Conservation (phyloP, 2,329 filamentous ascomycete genomes). For the Beauveria caledonica region DNA sequence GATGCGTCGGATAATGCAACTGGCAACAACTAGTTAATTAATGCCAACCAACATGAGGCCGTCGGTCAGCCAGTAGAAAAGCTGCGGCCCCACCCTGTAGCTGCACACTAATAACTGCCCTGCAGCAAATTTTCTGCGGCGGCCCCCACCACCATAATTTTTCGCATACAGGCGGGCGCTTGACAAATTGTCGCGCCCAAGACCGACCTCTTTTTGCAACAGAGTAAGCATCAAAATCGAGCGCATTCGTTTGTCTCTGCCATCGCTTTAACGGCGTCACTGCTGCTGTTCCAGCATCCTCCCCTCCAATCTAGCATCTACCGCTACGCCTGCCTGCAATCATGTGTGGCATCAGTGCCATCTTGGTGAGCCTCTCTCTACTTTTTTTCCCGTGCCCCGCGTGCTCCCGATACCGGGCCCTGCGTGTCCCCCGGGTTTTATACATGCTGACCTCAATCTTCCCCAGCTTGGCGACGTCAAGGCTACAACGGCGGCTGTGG, state of each 20-base stretch:
- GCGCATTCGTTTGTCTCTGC: neutral
- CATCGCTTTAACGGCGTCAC: constrained; percentile 1
- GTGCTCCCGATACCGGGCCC: constrained; percentile 4
- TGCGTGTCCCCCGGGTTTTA: neutral
- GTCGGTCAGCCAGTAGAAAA: neutral
- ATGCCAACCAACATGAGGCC: neutral
- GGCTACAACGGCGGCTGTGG: constrained; percentile 44
- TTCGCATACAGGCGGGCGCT: constrained; percentile 1
- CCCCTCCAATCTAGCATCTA: neutral
- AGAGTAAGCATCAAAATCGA: neutral
- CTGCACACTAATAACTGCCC: neutral
- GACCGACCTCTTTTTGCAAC: neutral
- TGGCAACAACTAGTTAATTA: neutral
- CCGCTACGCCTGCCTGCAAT: neutral
- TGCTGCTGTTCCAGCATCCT: constrained; percentile 5
- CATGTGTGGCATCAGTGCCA: constrained; percentile 10
- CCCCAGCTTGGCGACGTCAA: constrained; percentile 25
- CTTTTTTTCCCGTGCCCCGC: neutral
- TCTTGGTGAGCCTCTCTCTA: constrained; percentile 5
- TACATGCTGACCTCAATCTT: neutral
- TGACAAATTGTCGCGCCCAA: neutral
- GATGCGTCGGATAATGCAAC: neutral
- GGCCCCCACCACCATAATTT: neutral
- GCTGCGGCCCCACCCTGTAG: neutral
- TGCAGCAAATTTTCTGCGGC: neutral